A percentile compares a stretch with the other conserved stretches of the same genome.
Conservation (phyloP, 1,284 basidiomycete genomes). For the Bondarzewia mesenterica region DNA sequence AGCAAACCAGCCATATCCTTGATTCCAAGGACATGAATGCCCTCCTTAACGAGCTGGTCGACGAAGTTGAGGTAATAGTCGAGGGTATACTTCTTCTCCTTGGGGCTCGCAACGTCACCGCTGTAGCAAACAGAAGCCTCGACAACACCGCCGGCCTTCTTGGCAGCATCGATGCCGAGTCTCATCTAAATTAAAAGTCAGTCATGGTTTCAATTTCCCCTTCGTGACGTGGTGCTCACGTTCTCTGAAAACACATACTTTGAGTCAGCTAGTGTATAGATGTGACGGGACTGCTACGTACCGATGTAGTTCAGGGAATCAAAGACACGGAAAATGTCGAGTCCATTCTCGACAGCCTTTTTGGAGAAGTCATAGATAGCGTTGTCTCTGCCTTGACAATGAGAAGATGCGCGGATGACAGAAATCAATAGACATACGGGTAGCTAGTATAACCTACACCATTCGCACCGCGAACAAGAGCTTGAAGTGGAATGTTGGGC, state of each 20-base stretch:
- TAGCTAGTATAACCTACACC: constrained; percentile 99
- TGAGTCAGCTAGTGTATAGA: background rate
- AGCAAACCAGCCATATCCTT: constrained; percentile 99
- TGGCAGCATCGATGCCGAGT: constrained; percentile 97
- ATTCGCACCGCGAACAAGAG: constrained; percentile 97
- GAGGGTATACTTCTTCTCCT: constrained; percentile 96
- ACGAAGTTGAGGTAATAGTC: constrained; percentile 98
- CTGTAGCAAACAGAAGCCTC: constrained; percentile 99
- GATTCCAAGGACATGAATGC: constrained; percentile 96
- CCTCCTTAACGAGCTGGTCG: constrained; percentile 88
- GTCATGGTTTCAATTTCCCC: background rate
- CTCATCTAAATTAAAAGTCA: constrained; percentile 56
- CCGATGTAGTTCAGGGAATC: constrained; percentile 98
- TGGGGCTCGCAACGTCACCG: constrained; percentile 93
- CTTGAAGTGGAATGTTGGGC: constrained; percentile 98
- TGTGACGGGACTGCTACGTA: constrained; percentile 25
- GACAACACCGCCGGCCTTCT: constrained; percentile 98
- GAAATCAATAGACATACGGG: constrained; percentile 49
- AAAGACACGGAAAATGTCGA: constrained; percentile 99
- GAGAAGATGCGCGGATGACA: background rate
- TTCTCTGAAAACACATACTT: constrained; percentile 42
- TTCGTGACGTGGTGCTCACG: constrained; percentile 25
- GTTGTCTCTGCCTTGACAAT: constrained; percentile 67
- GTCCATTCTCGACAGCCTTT: constrained; percentile 97
- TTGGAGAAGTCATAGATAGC: constrained; percentile 99